These are phyloP conservation scores for Halophytophthora batemanensis DNA, from an alignment of 352 stramenopile genomes.

Conservation along the genomic window DNA sequence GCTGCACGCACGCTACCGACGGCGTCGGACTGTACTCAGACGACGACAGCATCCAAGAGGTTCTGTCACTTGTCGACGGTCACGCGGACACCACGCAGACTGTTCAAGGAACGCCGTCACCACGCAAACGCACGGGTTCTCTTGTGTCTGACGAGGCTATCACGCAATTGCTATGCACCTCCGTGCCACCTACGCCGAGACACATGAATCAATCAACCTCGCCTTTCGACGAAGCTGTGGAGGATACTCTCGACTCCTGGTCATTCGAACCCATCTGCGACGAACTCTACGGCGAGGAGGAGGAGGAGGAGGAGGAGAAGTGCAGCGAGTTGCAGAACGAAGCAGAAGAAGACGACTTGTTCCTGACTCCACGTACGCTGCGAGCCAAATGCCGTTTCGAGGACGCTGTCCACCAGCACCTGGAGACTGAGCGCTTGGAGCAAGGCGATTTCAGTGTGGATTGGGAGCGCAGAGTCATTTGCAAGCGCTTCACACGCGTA, in stretches of 20 bases:
- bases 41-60: not conserved
- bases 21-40: not conserved
- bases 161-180: too few relatives aligned
- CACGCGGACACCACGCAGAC: too few relatives aligned
- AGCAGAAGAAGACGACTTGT: not conserved
- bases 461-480: not conserved
- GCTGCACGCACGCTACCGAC: not conserved
- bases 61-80: not conserved
- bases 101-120: too few relatives aligned
- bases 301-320: not conserved
- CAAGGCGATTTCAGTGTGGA: not conserved
- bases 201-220: not conserved
- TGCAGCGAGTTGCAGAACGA: not conserved
- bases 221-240: not conserved
- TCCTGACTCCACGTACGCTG: not conserved
- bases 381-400: conserved; percentile 1
- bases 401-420: not conserved
- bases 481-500: conserved; percentile 1
- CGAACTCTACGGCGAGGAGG: not conserved
- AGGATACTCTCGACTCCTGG: not conserved
- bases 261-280: not conserved
- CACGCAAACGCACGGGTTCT: too few relatives aligned
- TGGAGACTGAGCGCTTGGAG: not conserved
- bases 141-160: not conserved
- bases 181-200: not conserved